Evolutionary conservation across 352 stramenopile genomes (phyloP).

Genomic region (Phytophthora citricola): DNA sequence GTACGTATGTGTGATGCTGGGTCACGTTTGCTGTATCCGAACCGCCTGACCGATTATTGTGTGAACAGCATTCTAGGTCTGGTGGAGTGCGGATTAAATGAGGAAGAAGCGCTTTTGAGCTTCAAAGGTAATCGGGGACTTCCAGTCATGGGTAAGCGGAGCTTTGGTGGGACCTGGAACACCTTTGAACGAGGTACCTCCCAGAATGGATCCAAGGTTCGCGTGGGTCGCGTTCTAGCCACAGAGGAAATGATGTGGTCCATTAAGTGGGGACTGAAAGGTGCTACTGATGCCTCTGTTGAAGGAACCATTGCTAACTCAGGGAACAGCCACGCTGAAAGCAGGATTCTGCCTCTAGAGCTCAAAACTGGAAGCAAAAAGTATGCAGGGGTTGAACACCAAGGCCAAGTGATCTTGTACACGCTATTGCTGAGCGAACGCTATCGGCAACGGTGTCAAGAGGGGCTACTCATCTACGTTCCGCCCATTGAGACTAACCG

Average conservation of each 20-base stretch:
- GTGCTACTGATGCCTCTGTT: conserved; percentile 78
- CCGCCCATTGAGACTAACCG: conserved; percentile 74
- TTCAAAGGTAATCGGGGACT: conserved; percentile 65
- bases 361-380: conserved; percentile 89
- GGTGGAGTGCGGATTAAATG: conserved; percentile 68
- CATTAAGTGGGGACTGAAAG: conserved; percentile 85
- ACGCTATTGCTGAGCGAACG: conserved; percentile 84
- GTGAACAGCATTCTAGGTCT: conserved; percentile 65
- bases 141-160: conserved; percentile 54
- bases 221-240: conserved; percentile 58
- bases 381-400: conserved; percentile 61
- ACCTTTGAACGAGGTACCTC: conserved; percentile 46
- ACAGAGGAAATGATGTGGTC: conserved; percentile 90
- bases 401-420: conserved; percentile 91
- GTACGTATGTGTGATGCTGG: conserved; percentile 37
- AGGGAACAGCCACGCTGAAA: conserved; percentile 1
- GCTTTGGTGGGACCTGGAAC: conserved; percentile 33
- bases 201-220: conserved; percentile 34
- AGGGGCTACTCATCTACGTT: conserved; percentile 79
- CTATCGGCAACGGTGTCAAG: conserved; percentile 64
- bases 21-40: neutral
- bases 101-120: conserved; percentile 64
- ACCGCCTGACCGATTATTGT: conserved; percentile 17
- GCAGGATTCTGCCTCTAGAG: conserved; percentile 73
- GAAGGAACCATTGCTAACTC: conserved; percentile 42